phyloP scores from a whole-genome alignment of 371 early-diverging fungal species.

The Actinomortierella wolfii region DNA sequence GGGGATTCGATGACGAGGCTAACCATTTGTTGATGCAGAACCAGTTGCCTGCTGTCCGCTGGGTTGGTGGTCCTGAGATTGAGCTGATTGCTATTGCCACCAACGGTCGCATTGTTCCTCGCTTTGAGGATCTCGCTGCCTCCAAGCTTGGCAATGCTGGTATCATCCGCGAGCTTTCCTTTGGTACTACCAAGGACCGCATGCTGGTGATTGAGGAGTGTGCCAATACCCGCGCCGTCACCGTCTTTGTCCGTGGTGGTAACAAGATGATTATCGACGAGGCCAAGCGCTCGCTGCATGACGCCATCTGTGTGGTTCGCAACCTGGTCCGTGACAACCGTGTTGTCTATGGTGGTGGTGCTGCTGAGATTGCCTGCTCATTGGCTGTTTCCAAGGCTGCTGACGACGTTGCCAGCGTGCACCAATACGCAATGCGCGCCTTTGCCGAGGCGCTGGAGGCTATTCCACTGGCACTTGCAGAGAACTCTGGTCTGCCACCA shows the following conservation, averaged over 20 bases:
- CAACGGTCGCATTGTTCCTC: constrained; percentile 98
- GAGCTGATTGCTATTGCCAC: constrained; percentile 99
- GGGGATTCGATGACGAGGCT: constrained; percentile 99
- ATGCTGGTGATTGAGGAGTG: constrained; percentile 99
- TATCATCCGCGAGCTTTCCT: constrained; percentile 90
- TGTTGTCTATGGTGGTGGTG: constrained; percentile 99
- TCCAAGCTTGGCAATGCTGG: constrained; percentile 97
- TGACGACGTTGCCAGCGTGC: constrained; percentile 72
- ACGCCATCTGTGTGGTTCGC: constrained; percentile 99
- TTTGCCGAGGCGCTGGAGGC: constrained; percentile 98
- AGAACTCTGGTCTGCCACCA: constrained; percentile 97
- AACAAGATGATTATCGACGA: constrained; percentile 99
- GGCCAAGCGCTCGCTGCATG: constrained; percentile 98
- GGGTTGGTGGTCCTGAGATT: constrained; percentile 99
- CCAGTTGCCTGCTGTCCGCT: constrained; percentile 98
- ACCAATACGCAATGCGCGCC: constrained; percentile 98
- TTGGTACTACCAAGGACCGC: constrained; percentile 98
- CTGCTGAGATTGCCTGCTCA: constrained; percentile 97
- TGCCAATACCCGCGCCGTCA: constrained; percentile 97
- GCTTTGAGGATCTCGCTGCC: constrained; percentile 96
- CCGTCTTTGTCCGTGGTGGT: constrained; percentile 98
- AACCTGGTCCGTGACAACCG: constrained; percentile 97
- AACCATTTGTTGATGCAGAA: constrained; percentile 99
- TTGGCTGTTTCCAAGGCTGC: constrained; percentile 93
- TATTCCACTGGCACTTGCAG: constrained; percentile 96